phyloP scores from a whole-genome alignment of 768 basidiomycete species.

The Russula griseocarnosa region DNA sequence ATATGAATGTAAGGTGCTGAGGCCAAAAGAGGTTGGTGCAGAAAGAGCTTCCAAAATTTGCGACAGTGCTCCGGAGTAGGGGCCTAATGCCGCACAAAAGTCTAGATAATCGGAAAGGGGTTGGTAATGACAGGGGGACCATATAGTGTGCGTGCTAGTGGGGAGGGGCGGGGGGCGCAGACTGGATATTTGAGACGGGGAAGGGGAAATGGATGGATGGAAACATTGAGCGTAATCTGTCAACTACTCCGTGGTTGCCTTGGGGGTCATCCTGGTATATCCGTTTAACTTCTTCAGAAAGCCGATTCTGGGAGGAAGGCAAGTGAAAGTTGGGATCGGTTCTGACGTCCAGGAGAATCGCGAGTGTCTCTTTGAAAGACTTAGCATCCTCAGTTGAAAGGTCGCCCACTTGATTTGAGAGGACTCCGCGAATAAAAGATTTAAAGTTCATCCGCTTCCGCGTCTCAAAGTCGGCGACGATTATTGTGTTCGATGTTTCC shows the following conservation, averaged over 20 bases:
- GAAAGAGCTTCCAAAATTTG: no score
- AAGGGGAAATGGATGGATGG: no score
- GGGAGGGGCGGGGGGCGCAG: no score
- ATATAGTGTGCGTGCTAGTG: no score
- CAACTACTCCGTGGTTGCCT: background rate
- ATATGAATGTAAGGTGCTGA: no score
- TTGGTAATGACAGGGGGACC: no score
- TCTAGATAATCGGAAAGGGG: no score
- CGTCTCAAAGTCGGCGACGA: background rate
- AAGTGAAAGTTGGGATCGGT: background rate
- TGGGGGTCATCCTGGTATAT: background rate
- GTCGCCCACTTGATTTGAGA: background rate
- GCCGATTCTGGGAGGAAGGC: background rate
- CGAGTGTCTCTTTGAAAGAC: background rate
- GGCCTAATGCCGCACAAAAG: no score
- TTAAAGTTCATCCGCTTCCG: background rate
- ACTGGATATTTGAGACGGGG: no score
- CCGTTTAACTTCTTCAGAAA: background rate
- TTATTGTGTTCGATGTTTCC: background rate
- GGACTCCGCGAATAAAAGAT: background rate
- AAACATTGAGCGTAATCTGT: background rate
- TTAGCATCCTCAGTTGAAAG: background rate
- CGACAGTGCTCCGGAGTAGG: slow-evolving; percentile 50
- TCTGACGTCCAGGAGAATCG: background rate
- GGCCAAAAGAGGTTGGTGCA: no score